These are phyloP conservation scores for Quercus alba DNA, from an alignment of 306 rosid species.

Conservation along the genomic window DNA sequence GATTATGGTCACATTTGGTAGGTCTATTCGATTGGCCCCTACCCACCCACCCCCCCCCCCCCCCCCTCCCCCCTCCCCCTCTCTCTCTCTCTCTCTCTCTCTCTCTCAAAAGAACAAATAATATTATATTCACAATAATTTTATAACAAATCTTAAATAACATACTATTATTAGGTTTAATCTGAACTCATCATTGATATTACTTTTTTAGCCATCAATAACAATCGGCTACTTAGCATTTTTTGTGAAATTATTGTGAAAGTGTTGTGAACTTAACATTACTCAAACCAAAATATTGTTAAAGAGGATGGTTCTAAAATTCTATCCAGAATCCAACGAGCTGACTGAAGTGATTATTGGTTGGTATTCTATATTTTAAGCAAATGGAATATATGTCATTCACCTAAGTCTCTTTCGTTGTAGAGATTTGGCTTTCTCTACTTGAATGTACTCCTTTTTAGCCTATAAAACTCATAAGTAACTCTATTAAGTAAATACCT, in stretches of 20 bases:
- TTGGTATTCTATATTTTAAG: slow-evolving; percentile 15
- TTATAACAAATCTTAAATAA: no score
- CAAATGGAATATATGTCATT: slow-evolving; percentile 31
- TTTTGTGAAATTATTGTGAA: no score
- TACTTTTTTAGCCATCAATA: no score
- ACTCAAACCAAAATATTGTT: background rate
- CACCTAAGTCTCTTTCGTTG: slow-evolving; percentile 1
- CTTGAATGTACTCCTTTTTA: slow-evolving; percentile 21
- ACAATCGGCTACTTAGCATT: no score
- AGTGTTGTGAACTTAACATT: no score
- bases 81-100: no score
- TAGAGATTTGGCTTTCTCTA: slow-evolving; percentile 21
- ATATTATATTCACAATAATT: no score
- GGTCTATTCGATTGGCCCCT: no score
- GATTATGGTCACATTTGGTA: no score
- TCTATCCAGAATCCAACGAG: slow-evolving; percentile 24
- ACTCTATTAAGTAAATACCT: slow-evolving; percentile 17
- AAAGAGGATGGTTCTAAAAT: background rate
- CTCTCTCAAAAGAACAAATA: no score
- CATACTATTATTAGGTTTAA: rapidly evolving
- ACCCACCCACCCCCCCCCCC: no score
- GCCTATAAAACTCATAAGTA: background rate
- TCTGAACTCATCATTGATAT: no score
- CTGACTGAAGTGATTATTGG: background rate
- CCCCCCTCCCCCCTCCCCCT: rapidly evolving